phyloP scores from a whole-genome alignment of 495 filamentous ascomycete genomes.

The Penicillium arizonense region DNA sequence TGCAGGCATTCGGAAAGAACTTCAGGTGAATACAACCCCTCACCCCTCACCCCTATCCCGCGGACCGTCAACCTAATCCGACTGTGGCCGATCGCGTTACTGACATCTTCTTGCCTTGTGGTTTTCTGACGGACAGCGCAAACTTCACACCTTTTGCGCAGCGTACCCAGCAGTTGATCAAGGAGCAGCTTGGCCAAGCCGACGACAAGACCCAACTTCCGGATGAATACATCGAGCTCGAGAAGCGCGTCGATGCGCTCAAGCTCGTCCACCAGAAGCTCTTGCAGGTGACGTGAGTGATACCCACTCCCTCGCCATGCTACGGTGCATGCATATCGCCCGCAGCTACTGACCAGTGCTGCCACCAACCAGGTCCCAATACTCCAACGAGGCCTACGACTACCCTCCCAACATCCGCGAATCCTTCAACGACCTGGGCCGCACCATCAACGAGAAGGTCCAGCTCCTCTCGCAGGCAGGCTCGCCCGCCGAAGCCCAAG shows the following conservation, averaged over 20 bases:
- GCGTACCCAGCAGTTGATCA: constrained; percentile 93
- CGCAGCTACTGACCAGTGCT: constrained; percentile 7
- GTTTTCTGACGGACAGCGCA: constrained; percentile 40
- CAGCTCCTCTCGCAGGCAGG: constrained; percentile 79
- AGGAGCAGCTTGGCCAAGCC: constrained; percentile 92
- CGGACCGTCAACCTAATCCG: constrained; percentile 10
- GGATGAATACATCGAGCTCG: constrained; percentile 94
- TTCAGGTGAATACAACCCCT: constrained; percentile 51
- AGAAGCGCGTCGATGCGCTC: constrained; percentile 97
- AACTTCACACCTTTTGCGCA: constrained; percentile 87
- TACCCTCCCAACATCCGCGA: constrained; percentile 99
- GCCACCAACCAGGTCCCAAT: constrained; percentile 69
- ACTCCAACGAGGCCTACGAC: constrained; percentile 94
- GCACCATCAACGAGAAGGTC: constrained; percentile 95
- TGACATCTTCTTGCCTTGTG: constrained; percentile 28
- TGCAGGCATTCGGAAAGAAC: constrained; percentile 74
- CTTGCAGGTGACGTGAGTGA: constrained; percentile 86
- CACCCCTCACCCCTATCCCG: constrained; percentile 6
- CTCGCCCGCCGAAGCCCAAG: constrained; percentile 88
- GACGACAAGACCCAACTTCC: constrained; percentile 98
- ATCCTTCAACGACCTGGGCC: constrained; percentile 92
- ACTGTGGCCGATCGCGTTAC: constrained; percentile 9
- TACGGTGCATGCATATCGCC: neutral
- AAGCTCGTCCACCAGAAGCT: constrained; percentile 97
- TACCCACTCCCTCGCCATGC: neutral